Evolutionary conservation across 2,329 filamentous ascomycete species (phyloP), one percentile per base, ranked within the genome.

Genomic region (Cytospora leucostoma): DNA sequence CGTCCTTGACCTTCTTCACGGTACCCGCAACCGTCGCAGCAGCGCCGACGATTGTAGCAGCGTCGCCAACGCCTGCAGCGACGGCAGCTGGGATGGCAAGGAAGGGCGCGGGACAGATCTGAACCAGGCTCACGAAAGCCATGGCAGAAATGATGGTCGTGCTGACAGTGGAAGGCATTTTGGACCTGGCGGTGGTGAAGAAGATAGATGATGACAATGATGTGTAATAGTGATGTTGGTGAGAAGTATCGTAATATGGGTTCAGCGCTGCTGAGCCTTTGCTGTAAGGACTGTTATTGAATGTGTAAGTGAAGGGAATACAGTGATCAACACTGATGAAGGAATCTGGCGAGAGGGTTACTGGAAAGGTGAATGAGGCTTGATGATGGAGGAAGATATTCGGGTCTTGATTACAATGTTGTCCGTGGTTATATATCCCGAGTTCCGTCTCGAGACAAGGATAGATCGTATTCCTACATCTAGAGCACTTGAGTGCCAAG

Each of bases 21-120:
- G 57, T 44, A 17, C 57, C 57, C 8, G 34, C 57, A 6, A 59
- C 57, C 3, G 6, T 19, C 5, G 19, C 49, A 7, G 57, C 47
- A 13, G 58, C 62, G 13, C 37, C 27, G 35, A 65, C 49, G 37
- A 10, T 21, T 4, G 44, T 12, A 32, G 57, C 35, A 7, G 34
- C 49, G 15, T 49, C 50, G 35, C 57, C 50, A 1, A 56, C 50
- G 8, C 49, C 38, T 12, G 59, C 62, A 1, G 51, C 37, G 34
- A 59, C 61, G 12, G 60, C 58, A 3, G 19, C 34, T 7, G 52
- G 58, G 47, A 67, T 66, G n/a, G 44, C 44, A n/a, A 56, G 54
- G 17, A 61, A 65, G 13, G 59, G 56, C 8, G 66, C 66, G 1
- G 65, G 62, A 49, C 54, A 67, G 51, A 61, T 37, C 40, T 67